Percentiles rank a stretch among this genome's conserved stretches.
phyloP scores from a whole-genome alignment of 257 asterid species.

The Solanum bukasovii region DNA sequence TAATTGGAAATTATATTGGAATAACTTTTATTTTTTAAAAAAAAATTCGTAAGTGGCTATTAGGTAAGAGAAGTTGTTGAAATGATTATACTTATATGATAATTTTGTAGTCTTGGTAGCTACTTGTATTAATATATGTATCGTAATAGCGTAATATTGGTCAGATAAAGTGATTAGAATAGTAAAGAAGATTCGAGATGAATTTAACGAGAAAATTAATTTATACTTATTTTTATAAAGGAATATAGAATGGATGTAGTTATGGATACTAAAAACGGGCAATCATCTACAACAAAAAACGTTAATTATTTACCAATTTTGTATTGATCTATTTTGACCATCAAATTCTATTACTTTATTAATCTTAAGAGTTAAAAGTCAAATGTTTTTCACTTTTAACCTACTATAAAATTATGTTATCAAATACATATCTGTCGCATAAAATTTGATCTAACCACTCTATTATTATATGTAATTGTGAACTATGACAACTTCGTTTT shows the following conservation, averaged over 20 bases:
- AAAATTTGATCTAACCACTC: neutral
- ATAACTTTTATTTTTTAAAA: neutral
- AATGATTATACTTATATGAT: neutral
- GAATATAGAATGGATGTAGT: too few relatives aligned
- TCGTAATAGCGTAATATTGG: accelerated
- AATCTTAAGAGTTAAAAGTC: neutral
- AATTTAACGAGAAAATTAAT: neutral
- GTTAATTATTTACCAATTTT: too few relatives aligned
- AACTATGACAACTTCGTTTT: neutral
- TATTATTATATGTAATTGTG: neutral
- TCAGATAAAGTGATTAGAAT: neutral
- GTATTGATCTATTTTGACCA: neutral
- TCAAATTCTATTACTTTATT: neutral
- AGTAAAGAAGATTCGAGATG: accelerated
- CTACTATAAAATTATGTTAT: too few relatives aligned
- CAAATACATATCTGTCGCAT: neutral
- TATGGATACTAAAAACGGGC: neutral
- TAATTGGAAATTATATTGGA: neutral
- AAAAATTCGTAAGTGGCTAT: neutral
- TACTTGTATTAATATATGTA: too few relatives aligned
- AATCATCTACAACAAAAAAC: too few relatives aligned
- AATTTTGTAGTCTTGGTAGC: too few relatives aligned
- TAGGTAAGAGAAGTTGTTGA: neutral
- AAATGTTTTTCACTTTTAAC: neutral
- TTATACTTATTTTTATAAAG: neutral